These are phyloP conservation scores for Coccomyxa sp. DNA, from an alignment of 139 green algal genomes.

Conservation along the genomic window DNA sequence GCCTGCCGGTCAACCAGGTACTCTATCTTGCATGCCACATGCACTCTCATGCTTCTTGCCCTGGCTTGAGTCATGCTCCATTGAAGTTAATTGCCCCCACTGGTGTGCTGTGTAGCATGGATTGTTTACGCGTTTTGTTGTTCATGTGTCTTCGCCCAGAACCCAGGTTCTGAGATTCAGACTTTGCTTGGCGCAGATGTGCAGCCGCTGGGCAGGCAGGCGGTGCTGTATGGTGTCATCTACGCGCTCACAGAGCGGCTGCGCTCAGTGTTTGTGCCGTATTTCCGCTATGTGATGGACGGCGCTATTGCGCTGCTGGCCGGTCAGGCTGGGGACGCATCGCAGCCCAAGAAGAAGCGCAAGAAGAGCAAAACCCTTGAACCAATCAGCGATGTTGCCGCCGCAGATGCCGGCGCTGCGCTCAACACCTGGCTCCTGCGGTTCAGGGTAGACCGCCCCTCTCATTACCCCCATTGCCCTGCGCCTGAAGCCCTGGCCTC, in stretches of 20 bases:
- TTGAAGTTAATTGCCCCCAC: no score
- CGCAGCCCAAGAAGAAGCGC: slow-evolving; percentile 44
- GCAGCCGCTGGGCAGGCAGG: slow-evolving; percentile 22
- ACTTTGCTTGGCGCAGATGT: neutral
- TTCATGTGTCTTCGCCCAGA: no score
- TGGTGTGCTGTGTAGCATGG: no score
- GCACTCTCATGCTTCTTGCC: no score
- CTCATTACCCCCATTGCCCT: no score
- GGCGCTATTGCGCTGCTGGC: slow-evolving; percentile 40
- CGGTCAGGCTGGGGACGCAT: slow-evolving; percentile 14
- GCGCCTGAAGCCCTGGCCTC: no score
- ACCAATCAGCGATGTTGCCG: neutral
- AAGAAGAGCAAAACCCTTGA: slow-evolving; percentile 23
- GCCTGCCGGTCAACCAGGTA: slow-evolving; percentile 19
- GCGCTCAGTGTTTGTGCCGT: slow-evolving; percentile 83
- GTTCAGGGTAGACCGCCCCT: slow-evolving; percentile 13
- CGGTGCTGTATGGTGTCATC: slow-evolving; percentile 48
- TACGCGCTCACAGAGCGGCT: slow-evolving; percentile 61
- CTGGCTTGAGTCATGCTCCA: no score
- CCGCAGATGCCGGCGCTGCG: neutral
- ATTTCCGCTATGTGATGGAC: slow-evolving; percentile 66
- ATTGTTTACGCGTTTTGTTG: no score
- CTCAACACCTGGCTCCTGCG: slow-evolving; percentile 27
- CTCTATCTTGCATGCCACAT: neutral
- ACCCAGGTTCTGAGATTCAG: no score